phyloP scores from a whole-genome alignment of 345 rosid species.

The Arabis alpina region DNA sequence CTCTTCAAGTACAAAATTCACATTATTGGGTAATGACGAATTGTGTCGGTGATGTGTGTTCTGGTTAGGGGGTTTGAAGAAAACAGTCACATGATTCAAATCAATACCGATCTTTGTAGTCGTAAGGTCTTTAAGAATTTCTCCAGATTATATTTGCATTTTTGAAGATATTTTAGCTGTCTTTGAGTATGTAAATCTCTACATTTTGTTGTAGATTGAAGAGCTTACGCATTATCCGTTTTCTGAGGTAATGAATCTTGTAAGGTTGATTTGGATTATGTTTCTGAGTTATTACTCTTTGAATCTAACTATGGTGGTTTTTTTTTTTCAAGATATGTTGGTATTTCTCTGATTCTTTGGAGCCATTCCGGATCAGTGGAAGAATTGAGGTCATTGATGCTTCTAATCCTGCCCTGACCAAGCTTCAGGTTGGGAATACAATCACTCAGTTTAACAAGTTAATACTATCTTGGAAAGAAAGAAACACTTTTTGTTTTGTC shows the following conservation, averaged over 20 bases:
- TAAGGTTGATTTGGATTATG: background rate
- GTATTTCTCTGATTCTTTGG: constrained; percentile 90
- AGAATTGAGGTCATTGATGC: constrained; percentile 72
- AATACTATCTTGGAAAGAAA: background rate
- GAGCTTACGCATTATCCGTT: constrained; percentile 80
- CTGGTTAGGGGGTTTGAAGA: constrained; percentile 75
- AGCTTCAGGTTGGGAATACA: constrained; percentile 60
- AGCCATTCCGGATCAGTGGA: constrained; percentile 89
- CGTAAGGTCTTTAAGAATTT: constrained; percentile 54
- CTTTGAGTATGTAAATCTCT: background rate
- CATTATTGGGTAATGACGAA: background rate
- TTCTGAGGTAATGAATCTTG: constrained; percentile 63
- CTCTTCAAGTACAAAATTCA: no score
- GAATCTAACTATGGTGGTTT: background rate
- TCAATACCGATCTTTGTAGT: constrained; percentile 71
- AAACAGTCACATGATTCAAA: constrained; percentile 57
- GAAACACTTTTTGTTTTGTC: background rate
- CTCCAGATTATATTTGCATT: background rate
- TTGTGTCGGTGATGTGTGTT: background rate
- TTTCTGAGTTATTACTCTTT: background rate
- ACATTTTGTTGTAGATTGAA: constrained; percentile 58
- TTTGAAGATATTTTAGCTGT: constrained; percentile 4
- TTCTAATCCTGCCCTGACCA: constrained; percentile 59
- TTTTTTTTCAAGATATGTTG: constrained; percentile 62
- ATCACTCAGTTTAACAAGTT: no score